Percentiles rank a stretch among this genome's conserved stretches.
phyloP scores from a whole-genome alignment of 2,329 filamentous ascomycete species.

The Penicillium sp. region DNA sequence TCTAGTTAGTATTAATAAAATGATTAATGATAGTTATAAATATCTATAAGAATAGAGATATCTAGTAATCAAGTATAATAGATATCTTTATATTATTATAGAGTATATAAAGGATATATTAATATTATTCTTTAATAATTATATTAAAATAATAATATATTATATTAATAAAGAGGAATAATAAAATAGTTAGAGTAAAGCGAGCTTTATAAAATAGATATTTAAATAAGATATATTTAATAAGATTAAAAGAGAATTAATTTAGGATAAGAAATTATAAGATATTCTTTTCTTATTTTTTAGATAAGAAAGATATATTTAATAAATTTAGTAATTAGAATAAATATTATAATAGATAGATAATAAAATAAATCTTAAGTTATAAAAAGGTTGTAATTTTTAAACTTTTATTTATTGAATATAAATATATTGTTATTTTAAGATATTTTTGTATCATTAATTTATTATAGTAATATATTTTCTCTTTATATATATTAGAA shows the following conservation, averaged over 20 bases:
- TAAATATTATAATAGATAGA: too few relatives aligned
- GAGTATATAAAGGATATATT: background rate
- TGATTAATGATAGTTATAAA: conserved; percentile 1
- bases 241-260: too few relatives aligned
- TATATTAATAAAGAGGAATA: background rate
- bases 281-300: too few relatives aligned
- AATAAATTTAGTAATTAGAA: too few relatives aligned
- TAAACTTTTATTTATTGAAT: too few relatives aligned
- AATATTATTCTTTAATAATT: background rate
- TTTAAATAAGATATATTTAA: too few relatives aligned
- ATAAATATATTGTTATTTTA: too few relatives aligned
- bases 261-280: too few relatives aligned
- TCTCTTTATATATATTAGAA: background rate
- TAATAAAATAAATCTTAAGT: too few relatives aligned
- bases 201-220: too few relatives aligned
- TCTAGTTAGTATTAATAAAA: background rate
- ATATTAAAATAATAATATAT: background rate
- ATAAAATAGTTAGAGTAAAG: background rate
- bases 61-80: conserved; percentile 9
- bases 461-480: background rate
- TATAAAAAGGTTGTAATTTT: too few relatives aligned
- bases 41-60: background rate
- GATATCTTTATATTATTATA: background rate
- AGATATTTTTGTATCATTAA: background rate
- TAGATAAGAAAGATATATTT: too few relatives aligned